Base-by-base conservation (phyloP, 352 stramenopile genomes). In the Phytopythium ostracodes region DNA sequence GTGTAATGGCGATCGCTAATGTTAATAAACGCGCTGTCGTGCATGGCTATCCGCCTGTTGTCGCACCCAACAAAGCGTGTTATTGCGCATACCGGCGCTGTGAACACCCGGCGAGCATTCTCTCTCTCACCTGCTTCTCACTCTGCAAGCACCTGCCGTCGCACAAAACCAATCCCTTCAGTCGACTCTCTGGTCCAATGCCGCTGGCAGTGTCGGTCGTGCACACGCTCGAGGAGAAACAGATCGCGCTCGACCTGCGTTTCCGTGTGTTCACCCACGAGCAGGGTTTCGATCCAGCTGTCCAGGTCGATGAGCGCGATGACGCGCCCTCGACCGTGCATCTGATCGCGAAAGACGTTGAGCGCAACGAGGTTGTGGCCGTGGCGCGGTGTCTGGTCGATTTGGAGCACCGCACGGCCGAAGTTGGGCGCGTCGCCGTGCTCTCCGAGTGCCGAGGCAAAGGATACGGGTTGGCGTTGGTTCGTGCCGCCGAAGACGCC, bases 361-460 rank as follows among this genome's bases (percentile, higher is more conserved):
- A 88, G 24, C 66, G 76, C 35, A 69, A 72, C 67, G 72, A 83
- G 71, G 82, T 82, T 59, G 76, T 91, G 43, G 81, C 81, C 0
- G 79, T 85, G 18, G 79, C 78, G 54, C 78, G 81, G 75, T 71
- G 64, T 40, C 60, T 81, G 12, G 64, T 67, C 47, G 17, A 55
- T 1, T 52, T 10, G 33, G 33, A 55, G 15, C 29, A 56, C 49
- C 67, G 71, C 57, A 88, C 82, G 66, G 79, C 73, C 58, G 86
- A 86, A 51, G 71, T 91, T 42, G 77, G 81, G 6, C 33, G 33
- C 33, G 33, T 38, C 33, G 33, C 33, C 33, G 33, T 38, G 33
- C 33, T 38, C 7, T 14, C 33, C 33, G 14, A 38, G 33, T 38
- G 33, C 42, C 81, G 79, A 0, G 79, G 81, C 40, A 89, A 88